Base-by-base conservation (phyloP, 2,329 filamentous ascomycete genomes). In the Aschersonia sp. region DNA sequence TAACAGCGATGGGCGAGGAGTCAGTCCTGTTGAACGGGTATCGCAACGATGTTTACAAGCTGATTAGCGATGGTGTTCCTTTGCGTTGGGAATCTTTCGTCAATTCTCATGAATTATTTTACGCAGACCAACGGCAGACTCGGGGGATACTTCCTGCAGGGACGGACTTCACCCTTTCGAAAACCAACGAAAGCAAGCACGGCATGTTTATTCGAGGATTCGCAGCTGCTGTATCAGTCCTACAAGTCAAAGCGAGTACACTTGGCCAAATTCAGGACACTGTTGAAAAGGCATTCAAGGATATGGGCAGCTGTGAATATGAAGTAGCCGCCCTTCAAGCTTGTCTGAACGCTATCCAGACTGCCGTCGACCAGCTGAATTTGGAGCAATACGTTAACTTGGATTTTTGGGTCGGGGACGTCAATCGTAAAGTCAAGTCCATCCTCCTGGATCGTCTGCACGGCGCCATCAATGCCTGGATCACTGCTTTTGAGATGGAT, bases 1-100 rank as follows among this genome's bases (percentile, higher is more conserved):
- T 98, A 51, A 73, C 80, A 20, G 79, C 84, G 48, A 91, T 98
- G 86, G 78, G 82, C 9, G 85, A 91, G 54, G 89, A 96, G 50
- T 80, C 89, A 1, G 82, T 94, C 45, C 72, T 99, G 29, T 74
- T 98, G 30, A 89, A 86, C 59, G 89, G 91, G 30, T 94, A 97
- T 60, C 81, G 89, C 55, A 95, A 94, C 54, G 88, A 96, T 52
- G 87, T 92, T 1, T 89, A 95, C 59, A 70, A 71, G 43, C 75
- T 95, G 51, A 82, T 98, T 51, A 74, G 75, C 28, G 96, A 94
- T 65, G 92, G 94, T 50, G 77, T 97, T 31, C 88, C 88, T 1
- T 69, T 98, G 31, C 82, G 89, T 58, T 99, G 92, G 92, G 92
- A 98, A 60, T 95, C 92, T 0, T 97, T 99, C 57, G 87, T 98